A percentile compares a stretch with the other conserved stretches of the same genome.
These are phyloP conservation scores for Fraxinus ornus DNA, from an alignment of 305 asterid species.

Conservation along the genomic window DNA sequence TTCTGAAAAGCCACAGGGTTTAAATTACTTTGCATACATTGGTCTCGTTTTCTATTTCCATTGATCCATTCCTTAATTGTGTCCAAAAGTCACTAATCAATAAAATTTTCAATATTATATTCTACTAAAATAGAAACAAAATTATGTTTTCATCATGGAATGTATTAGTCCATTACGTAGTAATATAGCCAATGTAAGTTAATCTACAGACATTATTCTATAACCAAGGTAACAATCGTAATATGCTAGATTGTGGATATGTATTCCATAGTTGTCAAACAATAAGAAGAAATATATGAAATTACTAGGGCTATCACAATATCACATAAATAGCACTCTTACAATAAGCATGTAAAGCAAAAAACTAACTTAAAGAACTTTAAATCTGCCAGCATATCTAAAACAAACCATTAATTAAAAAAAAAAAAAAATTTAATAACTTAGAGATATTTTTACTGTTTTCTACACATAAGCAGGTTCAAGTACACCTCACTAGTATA, in stretches of 20 bases:
- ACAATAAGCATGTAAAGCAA: not conserved
- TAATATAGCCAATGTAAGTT: not conserved
- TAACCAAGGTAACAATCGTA: not conserved
- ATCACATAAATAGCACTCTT: not conserved
- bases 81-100: not conserved
- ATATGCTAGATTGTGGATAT: not conserved
- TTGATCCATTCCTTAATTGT: not conserved
- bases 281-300: not conserved
- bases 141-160: not conserved
- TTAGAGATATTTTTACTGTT: not conserved
- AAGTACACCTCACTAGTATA: not conserved
- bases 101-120: not conserved
- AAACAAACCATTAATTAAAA: not conserved
- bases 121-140: not conserved
- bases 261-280: not conserved
- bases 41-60: not conserved
- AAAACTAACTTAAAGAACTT: not conserved
- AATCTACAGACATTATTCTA: not conserved
- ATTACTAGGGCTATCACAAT: not conserved
- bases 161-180: not conserved
- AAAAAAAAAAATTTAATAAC: not conserved
- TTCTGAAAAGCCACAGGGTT: not conserved
- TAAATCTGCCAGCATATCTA: not conserved
- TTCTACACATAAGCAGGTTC: not conserved
- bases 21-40: not conserved